These are phyloP conservation scores for Amanita rubescens DNA, from an alignment of 768 basidiomycete genomes.

Conservation along the genomic window DNA sequence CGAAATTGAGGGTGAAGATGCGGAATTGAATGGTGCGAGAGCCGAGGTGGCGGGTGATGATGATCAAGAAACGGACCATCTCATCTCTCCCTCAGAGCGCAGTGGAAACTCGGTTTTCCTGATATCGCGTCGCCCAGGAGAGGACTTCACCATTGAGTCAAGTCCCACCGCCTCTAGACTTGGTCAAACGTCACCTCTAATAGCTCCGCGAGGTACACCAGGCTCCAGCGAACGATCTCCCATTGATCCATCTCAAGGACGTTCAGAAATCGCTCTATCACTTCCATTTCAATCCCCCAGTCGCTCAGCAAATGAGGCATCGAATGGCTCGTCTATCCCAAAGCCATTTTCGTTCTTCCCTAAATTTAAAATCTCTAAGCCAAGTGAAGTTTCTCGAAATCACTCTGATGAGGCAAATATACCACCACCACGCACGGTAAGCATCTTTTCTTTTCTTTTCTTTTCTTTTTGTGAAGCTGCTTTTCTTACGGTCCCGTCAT, in stretches of 20 bases:
- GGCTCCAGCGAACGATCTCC: background rate
- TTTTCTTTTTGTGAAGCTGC: too few species aligned
- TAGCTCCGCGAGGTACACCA: background rate
- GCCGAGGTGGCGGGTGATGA: background rate
- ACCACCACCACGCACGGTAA: background rate
- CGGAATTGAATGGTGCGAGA: background rate
- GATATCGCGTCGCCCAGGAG: slow-evolving; percentile 1
- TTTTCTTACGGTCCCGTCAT: background rate
- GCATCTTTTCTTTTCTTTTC: too few species aligned
- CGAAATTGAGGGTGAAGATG: background rate
- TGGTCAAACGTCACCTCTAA: background rate
- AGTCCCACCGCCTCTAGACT: background rate
- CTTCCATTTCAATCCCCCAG: too few species aligned
- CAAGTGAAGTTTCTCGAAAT: background rate
- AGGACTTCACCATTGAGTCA: slow-evolving; percentile 2
- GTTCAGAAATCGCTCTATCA: background rate
- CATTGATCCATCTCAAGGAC: background rate
- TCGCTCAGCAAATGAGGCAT: background rate
- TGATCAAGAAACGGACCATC: slow-evolving; percentile 1
- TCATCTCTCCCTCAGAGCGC: background rate
- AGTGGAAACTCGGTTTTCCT: background rate
- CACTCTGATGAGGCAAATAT: background rate
- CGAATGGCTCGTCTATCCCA: background rate
- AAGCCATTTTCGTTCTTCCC: background rate
- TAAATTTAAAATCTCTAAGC: background rate